Base-by-base conservation (phyloP, 495 filamentous ascomycete species). In the Bacidia rubella region DNA sequence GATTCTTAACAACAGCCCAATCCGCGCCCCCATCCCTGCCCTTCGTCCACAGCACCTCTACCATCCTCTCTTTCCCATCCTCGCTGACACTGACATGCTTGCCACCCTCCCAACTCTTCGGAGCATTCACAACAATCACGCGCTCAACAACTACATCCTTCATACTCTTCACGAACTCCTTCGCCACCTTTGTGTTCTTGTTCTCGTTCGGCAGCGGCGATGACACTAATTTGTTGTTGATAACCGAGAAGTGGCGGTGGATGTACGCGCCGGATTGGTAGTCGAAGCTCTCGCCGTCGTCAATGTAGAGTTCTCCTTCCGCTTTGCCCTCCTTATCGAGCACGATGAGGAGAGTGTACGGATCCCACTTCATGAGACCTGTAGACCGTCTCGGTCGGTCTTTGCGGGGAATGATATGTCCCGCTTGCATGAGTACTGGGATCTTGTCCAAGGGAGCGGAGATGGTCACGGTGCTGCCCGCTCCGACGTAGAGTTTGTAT, bases 281-380 rank as follows among this genome's bases (percentile, higher is more conserved):
- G 39, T 95, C 85, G 54, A 86, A 97, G 0, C 83, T 86, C 69
- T 95, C 89, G 23, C 92, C 93, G 58, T 98, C 92, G 60, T 97
- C 92, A 46, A 93, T 70, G 60, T 97, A 98, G 24, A 98, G 68
- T 3, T 79, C 78, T 24, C 92, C 92, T 47, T 85, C 80, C 0
- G 92, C 89, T 49, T 78, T 74, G 42, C 80, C 81, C 27, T 79
- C 72, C 5, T 39, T 78, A 57, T 77, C 70, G n/a, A 95, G 68
- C 1, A 80, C 77, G 3, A 97, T 71, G 35, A 97, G 79, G 1
- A 98, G 76, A 9, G 92, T 97, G 67, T 94, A 95, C 4, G 90
- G 88, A 62, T 98, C 92, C 69, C 78, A 93, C 60, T 78, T 82
- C 93, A 97, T 96, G 9, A 96, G 71, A 4, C 83, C 83, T 51